Percentiles rank a stretch among this genome's conserved stretches.
phyloP scores from a whole-genome alignment of 2,329 filamentous ascomycete species.

The Aspergillus latus region DNA sequence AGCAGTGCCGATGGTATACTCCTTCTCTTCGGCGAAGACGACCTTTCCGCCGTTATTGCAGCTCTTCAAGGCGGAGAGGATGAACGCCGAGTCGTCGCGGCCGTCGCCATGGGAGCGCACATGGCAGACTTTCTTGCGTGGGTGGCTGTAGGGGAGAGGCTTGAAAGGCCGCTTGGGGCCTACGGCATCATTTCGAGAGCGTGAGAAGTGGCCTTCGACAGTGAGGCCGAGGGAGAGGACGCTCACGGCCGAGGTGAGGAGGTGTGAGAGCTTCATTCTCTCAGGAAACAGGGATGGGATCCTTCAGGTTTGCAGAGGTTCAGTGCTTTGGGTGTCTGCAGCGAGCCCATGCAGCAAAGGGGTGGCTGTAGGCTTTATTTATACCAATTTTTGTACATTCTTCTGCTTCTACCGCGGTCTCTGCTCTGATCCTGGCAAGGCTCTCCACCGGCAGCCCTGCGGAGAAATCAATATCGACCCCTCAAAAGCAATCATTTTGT shows the following conservation, averaged over 20 bases:
- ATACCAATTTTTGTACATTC: neutral
- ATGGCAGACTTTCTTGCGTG: constrained; percentile 30
- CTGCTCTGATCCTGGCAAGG: neutral
- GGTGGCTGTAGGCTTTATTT: neutral
- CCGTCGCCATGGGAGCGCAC: constrained; percentile 31
- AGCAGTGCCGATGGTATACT: constrained; percentile 64
- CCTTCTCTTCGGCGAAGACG: constrained; percentile 55
- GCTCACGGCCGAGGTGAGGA: constrained; percentile 24
- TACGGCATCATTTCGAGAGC: constrained; percentile 27
- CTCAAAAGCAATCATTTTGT: constrained; percentile 3
- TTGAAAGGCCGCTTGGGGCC: constrained; percentile 32
- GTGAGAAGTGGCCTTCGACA: constrained; percentile 20
- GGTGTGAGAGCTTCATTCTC: constrained; percentile 28
- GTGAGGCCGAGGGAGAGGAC: constrained; percentile 23
- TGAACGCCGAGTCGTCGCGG: constrained; percentile 51
- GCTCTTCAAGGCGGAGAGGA: constrained; percentile 56
- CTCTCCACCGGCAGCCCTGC: neutral
- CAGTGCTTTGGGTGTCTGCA: neutral
- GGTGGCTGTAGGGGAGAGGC: constrained; percentile 28
- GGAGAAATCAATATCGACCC: neutral
- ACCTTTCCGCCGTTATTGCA: constrained; percentile 66
- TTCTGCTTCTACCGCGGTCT: neutral
- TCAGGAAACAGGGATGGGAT: neutral
- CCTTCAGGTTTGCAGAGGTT: neutral
- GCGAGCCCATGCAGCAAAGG: neutral